Evolutionary conservation across 225 moss, liverwort and hornwort genomes (phyloP).

Genomic region (Climacium dendroides): DNA sequence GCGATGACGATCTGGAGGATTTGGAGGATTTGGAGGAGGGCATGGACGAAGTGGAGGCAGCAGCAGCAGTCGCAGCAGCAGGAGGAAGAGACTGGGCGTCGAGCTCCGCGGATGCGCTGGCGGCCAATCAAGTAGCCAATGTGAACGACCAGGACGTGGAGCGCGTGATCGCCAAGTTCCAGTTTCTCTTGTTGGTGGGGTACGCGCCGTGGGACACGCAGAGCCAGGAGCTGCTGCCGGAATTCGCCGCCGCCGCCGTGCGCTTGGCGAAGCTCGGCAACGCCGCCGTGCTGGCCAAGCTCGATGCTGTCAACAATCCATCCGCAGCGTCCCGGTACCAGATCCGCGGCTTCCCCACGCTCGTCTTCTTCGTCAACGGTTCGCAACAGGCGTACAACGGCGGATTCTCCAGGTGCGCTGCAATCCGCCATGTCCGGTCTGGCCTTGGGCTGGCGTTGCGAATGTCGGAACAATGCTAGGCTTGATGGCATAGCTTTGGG

Average conservation of each 20-base stretch:
- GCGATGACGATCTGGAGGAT: neutral
- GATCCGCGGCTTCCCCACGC: constrained; percentile 70
- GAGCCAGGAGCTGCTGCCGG: constrained; percentile 60
- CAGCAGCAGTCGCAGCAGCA: neutral
- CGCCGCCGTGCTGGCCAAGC: constrained; percentile 50
- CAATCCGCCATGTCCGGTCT: neutral
- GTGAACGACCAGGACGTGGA: constrained; percentile 63
- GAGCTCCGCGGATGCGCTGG: neutral
- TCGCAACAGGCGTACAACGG: constrained; percentile 29
- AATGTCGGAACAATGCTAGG: neutral
- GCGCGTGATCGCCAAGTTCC: constrained; percentile 32
- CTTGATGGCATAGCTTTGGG: neutral
- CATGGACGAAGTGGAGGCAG: neutral
- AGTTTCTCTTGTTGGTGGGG: constrained; percentile 61
- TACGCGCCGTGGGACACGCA: constrained; percentile 91
- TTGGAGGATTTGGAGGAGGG: constrained; percentile 29
- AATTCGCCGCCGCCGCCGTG: constrained; percentile 46
- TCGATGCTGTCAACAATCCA: constrained; percentile 67
- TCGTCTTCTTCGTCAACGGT: constrained; percentile 67
- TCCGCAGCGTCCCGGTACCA: constrained; percentile 40
- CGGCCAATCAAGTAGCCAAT: constrained; percentile 31
- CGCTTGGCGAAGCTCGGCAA: constrained; percentile 26
- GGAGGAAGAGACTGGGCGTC: neutral
- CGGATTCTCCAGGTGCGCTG: constrained; percentile 35
- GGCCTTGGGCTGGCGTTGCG: neutral